phyloP scores from a whole-genome alignment of 192 early-diverging fungal genomes.

The Backusella liffmaniae region DNA sequence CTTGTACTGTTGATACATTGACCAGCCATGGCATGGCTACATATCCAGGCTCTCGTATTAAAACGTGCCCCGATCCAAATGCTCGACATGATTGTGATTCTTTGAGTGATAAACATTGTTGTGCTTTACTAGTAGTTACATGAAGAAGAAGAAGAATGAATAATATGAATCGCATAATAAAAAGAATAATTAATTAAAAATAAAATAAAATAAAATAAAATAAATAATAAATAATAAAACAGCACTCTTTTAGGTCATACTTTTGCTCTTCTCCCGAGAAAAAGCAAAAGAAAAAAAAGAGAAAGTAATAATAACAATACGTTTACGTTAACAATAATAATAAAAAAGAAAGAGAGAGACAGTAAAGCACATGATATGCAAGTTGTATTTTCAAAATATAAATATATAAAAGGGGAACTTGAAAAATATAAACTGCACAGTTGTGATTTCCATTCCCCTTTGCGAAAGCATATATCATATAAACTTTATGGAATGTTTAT shows the following conservation, averaged over 20 bases:
- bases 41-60: slow-evolving; percentile 2
- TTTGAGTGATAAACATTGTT: slow-evolving; percentile 18
- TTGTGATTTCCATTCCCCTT: neutral
- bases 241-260: neutral
- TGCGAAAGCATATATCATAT: neutral
- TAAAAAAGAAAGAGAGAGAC: neutral
- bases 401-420: neutral
- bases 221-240: neutral
- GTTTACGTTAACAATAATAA: neutral
- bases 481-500: neutral
- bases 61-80: neutral
- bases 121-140: neutral
- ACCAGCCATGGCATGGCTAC: slow-evolving; percentile 16
- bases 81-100: slow-evolving; percentile 8
- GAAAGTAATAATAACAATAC: neutral
- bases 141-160: slow-evolving; percentile 10
- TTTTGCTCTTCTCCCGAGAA: slow-evolving; percentile 9
- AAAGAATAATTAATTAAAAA: neutral
- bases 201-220: neutral
- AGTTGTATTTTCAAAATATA: slow-evolving; percentile 10
- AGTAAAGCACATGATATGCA: slow-evolving; percentile 1
- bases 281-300: neutral
- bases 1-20: slow-evolving; percentile 7
- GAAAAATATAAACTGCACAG: neutral
- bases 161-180: neutral